Conservation (phyloP, 1,284 basidiomycete species). For the Irpex sp. region DNA sequence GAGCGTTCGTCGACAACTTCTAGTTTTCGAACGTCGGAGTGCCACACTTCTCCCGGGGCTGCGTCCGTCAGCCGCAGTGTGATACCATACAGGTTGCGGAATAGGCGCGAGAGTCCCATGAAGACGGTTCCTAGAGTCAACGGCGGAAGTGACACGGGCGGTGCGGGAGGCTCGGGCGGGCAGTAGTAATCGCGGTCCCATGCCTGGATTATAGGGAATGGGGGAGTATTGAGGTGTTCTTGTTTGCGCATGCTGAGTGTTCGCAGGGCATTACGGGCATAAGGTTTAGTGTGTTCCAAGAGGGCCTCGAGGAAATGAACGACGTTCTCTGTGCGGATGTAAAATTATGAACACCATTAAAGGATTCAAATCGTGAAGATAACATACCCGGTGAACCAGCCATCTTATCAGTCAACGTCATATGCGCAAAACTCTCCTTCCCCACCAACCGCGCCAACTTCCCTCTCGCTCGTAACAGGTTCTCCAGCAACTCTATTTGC, state of each 20-base stretch:
- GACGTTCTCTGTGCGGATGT: slow-evolving; percentile 68
- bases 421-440: slow-evolving; percentile 77
- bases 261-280: slow-evolving; percentile 70
- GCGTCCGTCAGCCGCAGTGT: slow-evolving; percentile 70
- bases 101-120: slow-evolving; percentile 82
- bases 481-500: slow-evolving; percentile 73
- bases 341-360: background rate
- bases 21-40: slow-evolving; percentile 83
- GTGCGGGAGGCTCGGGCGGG: slow-evolving; percentile 69
- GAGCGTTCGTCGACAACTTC: slow-evolving; percentile 88
- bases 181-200: slow-evolving; percentile 95
- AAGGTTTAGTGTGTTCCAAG: slow-evolving; percentile 71
- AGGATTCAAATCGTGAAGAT: background rate
- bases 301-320: slow-evolving; percentile 78
- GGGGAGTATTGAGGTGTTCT: slow-evolving; percentile 49
- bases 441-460: slow-evolving; percentile 83
- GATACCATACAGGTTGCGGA: slow-evolving; percentile 85
- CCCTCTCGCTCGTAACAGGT: slow-evolving; percentile 71
- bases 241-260: slow-evolving; percentile 76
- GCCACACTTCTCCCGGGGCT: slow-evolving; percentile 84
- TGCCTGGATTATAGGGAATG: slow-evolving; percentile 71
- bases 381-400: slow-evolving; percentile 78
- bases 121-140: slow-evolving; percentile 84
- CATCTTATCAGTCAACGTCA: slow-evolving; percentile 92
- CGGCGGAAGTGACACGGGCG: slow-evolving; percentile 66